Evolutionary conservation across 306 rosid genomes (phyloP).

Genomic region (Hippophae tibetana): DNA sequence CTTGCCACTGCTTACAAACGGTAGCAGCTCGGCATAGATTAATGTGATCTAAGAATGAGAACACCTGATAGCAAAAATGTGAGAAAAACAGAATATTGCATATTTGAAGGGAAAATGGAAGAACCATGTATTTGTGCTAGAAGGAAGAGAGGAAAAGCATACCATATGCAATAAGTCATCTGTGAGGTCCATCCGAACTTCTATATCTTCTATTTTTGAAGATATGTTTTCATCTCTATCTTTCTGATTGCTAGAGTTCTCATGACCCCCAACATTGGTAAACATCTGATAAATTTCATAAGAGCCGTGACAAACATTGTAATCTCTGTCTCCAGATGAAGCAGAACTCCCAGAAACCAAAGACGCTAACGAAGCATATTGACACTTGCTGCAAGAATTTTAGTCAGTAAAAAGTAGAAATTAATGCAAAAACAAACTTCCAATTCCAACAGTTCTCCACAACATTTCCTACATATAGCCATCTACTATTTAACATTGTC

Average conservation of each 20-base stretch:
- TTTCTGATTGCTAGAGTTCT: slow-evolving; percentile 27
- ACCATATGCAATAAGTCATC: slow-evolving; percentile 97
- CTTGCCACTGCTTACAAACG: slow-evolving; percentile 90
- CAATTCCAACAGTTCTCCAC: no score
- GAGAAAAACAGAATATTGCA: slow-evolving; percentile 5
- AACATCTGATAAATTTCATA: slow-evolving; percentile 17
- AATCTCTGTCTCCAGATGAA: slow-evolving; percentile 40
- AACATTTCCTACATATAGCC: no score
- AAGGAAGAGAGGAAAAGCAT: not conserved
- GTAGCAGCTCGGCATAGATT: slow-evolving; percentile 89
- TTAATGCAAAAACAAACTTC: no score
- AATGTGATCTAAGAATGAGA: slow-evolving; percentile 85
- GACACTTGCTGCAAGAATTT: slow-evolving; percentile 47
- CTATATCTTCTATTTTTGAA: slow-evolving; percentile 48
- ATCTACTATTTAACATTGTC: no score
- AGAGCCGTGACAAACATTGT: slow-evolving; percentile 26
- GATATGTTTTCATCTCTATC: slow-evolving; percentile 35
- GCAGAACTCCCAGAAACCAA: slow-evolving; percentile 43
- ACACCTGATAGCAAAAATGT: slow-evolving; percentile 43
- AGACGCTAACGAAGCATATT: slow-evolving; percentile 29
- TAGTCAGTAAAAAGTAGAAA: not conserved
- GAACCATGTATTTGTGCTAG: no score
- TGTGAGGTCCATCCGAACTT: slow-evolving; percentile 87
- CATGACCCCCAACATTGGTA: slow-evolving; percentile 24
- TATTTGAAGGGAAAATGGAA: not conserved